Conservation (phyloP, 495 filamentous ascomycete genomes). For the Neurospora hispaniola region DNA sequence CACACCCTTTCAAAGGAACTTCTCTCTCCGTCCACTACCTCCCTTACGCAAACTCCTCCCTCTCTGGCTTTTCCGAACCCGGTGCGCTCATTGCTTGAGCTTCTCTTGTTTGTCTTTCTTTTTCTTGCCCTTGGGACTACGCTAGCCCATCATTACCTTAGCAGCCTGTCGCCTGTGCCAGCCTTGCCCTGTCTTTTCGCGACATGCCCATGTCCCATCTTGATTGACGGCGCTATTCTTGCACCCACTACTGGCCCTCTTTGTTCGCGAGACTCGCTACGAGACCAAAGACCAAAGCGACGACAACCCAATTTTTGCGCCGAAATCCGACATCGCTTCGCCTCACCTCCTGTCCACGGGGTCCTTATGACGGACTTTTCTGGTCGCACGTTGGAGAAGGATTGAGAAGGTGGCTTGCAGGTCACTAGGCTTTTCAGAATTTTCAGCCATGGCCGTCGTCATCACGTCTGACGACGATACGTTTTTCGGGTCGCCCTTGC, state of each 20-base stretch:
- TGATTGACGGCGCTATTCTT: not conserved
- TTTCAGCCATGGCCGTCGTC: conserved; percentile 35
- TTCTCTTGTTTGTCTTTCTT: not conserved
- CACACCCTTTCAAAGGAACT: not conserved
- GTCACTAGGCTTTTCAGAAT: conserved; percentile 7
- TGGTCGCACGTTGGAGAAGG: conserved; percentile 19
- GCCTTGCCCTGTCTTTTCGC: conserved; percentile 1
- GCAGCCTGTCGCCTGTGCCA: not conserved
- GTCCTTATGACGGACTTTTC: conserved; percentile 19
- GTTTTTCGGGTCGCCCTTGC: conserved; percentile 34
- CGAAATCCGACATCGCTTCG: not conserved
- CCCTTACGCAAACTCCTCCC: conserved; percentile 6
- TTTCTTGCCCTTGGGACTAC: not conserved
- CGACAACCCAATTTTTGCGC: not conserved
- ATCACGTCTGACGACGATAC: conserved; percentile 34
- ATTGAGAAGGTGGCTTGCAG: conserved; percentile 21
- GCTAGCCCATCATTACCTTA: not conserved
- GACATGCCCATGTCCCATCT: not conserved
- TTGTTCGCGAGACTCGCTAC: not conserved
- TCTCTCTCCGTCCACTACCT: not conserved
- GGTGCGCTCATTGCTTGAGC: conserved; percentile 1
- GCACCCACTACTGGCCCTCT: not conserved
- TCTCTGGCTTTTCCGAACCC: not conserved
- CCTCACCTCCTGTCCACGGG: not conserved
- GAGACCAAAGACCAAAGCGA: not conserved